These are phyloP conservation scores for Dactylellina parvicollis DNA, from an alignment of 2,329 filamentous ascomycete genomes.

Conservation along the genomic window DNA sequence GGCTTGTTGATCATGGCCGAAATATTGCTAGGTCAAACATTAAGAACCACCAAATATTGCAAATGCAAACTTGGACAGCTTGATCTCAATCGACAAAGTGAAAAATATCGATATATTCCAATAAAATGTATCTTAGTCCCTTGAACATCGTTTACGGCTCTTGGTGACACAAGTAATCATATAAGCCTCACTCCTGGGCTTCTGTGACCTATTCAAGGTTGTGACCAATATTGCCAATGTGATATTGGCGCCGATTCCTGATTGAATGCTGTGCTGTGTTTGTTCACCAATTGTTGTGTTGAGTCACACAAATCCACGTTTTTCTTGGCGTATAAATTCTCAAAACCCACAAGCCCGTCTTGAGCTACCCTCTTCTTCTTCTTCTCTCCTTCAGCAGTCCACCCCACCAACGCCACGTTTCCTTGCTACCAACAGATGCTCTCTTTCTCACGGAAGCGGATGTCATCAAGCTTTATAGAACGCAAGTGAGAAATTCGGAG, in stretches of 20 bases:
- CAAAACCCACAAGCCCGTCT: not conserved
- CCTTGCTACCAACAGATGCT: conserved; percentile 68
- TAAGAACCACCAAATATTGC: too few relatives aligned
- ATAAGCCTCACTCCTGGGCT: not conserved
- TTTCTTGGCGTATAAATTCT: conserved; percentile 47
- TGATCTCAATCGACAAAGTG: too few relatives aligned
- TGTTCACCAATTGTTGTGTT: too few relatives aligned
- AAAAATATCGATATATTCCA: too few relatives aligned
- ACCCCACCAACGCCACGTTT: conserved; percentile 70
- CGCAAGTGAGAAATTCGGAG: conserved; percentile 86
- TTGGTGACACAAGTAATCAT: too few relatives aligned
- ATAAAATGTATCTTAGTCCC: too few relatives aligned
- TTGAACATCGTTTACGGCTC: too few relatives aligned
- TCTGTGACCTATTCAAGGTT: not conserved
- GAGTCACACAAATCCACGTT: conserved; percentile 38
- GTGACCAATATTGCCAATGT: not conserved
- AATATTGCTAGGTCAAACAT: too few relatives aligned
- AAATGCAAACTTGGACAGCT: too few relatives aligned
- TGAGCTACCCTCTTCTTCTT: conserved; percentile 15
- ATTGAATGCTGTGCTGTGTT: conserved; percentile 2
- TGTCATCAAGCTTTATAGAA: conserved; percentile 21
- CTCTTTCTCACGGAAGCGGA: not conserved
- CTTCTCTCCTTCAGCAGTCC: conserved; percentile 64
- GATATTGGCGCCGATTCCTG: too few relatives aligned
- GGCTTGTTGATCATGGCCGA: too few relatives aligned